phyloP scores from a whole-genome alignment of 2,329 filamentous ascomycete genomes.

The Ophiostoma ips region DNA sequence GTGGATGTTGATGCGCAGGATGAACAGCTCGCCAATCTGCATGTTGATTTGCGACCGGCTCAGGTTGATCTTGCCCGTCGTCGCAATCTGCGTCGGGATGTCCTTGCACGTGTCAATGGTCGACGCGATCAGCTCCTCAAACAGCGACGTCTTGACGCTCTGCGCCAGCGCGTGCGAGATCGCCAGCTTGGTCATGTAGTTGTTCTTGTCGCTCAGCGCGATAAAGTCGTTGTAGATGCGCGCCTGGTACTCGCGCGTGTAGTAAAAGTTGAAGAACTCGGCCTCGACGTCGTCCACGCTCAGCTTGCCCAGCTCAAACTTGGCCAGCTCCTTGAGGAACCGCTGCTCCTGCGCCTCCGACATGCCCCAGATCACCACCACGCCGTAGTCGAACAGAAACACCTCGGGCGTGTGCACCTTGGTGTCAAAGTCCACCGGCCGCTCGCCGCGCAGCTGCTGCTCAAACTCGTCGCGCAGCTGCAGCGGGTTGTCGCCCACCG shows the following conservation, averaged over 20 bases:
- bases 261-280: constrained; percentile 99
- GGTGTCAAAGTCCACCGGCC: constrained; percentile 60
- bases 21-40: constrained; percentile 98
- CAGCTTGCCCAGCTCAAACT: constrained; percentile 86
- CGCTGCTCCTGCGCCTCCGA: constrained; percentile 73
- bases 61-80: constrained; percentile 82
- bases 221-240: constrained; percentile 99
- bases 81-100: constrained; percentile 81
- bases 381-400: constrained; percentile 94
- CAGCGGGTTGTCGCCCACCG: constrained; percentile 1
- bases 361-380: constrained; percentile 98
- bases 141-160: constrained; percentile 93
- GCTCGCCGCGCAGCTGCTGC: constrained; percentile 10
- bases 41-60: constrained; percentile 91
- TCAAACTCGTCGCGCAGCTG: constrained; percentile 9
- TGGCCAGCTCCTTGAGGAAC: constrained; percentile 85
- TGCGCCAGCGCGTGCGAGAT: constrained; percentile 93
- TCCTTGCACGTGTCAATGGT: constrained; percentile 90
- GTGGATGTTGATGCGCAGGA: constrained; percentile 94
- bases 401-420: constrained; percentile 84
- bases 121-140: constrained; percentile 87
- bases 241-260: constrained; percentile 93
- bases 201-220: constrained; percentile 79
- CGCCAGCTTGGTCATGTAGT: constrained; percentile 95
- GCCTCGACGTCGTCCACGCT: constrained; percentile 81